Percentiles rank a stretch among this genome's conserved stretches.
phyloP scores from a whole-genome alignment of 1,139 yeast genomes.

The Candida glucosophila region DNA sequence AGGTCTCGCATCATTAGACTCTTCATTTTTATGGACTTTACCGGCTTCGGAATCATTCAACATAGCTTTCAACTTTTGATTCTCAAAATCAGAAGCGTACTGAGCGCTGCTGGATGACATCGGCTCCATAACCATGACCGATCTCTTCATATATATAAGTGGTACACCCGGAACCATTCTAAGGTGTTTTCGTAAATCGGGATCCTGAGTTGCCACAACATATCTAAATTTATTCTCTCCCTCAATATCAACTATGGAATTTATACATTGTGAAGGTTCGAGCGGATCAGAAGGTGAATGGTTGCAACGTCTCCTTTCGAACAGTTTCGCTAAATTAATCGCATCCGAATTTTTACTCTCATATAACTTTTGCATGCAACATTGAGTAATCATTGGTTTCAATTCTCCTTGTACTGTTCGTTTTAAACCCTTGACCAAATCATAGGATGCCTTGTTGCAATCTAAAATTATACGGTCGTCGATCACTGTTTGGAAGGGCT shows the following conservation, averaged over 20 bases:
- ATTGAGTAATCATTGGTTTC: slow-evolving; percentile 94
- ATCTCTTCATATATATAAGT: slow-evolving; percentile 71
- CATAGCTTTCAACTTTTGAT: slow-evolving; percentile 63
- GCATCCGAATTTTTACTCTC: slow-evolving; percentile 62
- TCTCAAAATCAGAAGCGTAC: slow-evolving; percentile 49
- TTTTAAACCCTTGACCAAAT: slow-evolving; percentile 66
- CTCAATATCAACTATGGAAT: slow-evolving; percentile 56
- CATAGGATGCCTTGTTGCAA: slow-evolving; percentile 60
- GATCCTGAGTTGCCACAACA: slow-evolving; percentile 77
- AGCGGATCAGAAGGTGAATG: slow-evolving; percentile 55
- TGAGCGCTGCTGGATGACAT: slow-evolving; percentile 62
- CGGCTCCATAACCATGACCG: slow-evolving; percentile 96
- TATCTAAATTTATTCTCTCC: slow-evolving; percentile 87
- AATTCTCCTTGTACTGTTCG: slow-evolving; percentile 80
- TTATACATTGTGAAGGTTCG: slow-evolving; percentile 69
- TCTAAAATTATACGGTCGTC: slow-evolving; percentile 72
- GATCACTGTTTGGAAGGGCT: slow-evolving; percentile 82
- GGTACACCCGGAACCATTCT: slow-evolving; percentile 87
- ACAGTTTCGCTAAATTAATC: slow-evolving; percentile 68
- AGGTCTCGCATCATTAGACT: slow-evolving; percentile 14
- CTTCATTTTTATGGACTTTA: slow-evolving; percentile 11
- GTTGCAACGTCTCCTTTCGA: slow-evolving; percentile 65
- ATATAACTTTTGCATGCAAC: slow-evolving; percentile 85
- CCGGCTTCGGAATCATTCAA: slow-evolving; percentile 50
- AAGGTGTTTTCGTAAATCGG: slow-evolving; percentile 54